Conservation (phyloP, 169 alveolate species). For the Plasmodium malariae region DNA sequence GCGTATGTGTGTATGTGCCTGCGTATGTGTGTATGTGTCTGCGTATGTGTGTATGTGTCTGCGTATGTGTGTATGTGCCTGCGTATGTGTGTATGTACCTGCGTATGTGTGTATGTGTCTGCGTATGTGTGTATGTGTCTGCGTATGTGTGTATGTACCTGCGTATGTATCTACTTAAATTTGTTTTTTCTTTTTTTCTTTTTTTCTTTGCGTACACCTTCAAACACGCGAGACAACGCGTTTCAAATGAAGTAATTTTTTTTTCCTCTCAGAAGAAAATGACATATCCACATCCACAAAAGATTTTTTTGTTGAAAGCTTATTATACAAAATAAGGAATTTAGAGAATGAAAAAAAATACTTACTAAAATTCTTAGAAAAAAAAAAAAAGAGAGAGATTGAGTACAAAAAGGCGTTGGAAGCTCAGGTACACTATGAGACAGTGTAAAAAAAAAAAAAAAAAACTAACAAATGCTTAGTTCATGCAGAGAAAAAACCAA, state of each 20-base stretch:
- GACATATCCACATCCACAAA: constrained; percentile 5
- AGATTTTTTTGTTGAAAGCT: constrained; percentile 23
- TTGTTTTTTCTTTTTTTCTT: too few relatives aligned
- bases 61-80: too few relatives aligned
- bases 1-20: too few relatives aligned
- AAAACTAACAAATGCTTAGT: background rate
- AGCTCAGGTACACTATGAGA: constrained; percentile 75
- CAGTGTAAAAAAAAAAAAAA: background rate
- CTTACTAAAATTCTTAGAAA: constrained; percentile 40
- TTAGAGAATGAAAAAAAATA: constrained; percentile 68
- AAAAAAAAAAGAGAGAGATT: constrained; percentile 51
- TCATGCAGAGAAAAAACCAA: background rate
- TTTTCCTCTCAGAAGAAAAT: background rate
- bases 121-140: too few relatives aligned
- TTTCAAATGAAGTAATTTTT: background rate
- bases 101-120: too few relatives aligned
- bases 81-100: too few relatives aligned
- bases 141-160: too few relatives aligned
- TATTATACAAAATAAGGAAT: constrained; percentile 48
- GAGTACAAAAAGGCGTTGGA: constrained; percentile 51
- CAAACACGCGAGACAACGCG: background rate
- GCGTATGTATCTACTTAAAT: too few relatives aligned
- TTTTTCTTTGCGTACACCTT: background rate
- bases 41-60: too few relatives aligned
- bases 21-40: too few relatives aligned